Percentiles rank a stretch among this genome's conserved stretches.
Evolutionary conservation across 768 basidiomycete genomes (phyloP).

Genomic region (Rhizopogon rudus): DNA sequence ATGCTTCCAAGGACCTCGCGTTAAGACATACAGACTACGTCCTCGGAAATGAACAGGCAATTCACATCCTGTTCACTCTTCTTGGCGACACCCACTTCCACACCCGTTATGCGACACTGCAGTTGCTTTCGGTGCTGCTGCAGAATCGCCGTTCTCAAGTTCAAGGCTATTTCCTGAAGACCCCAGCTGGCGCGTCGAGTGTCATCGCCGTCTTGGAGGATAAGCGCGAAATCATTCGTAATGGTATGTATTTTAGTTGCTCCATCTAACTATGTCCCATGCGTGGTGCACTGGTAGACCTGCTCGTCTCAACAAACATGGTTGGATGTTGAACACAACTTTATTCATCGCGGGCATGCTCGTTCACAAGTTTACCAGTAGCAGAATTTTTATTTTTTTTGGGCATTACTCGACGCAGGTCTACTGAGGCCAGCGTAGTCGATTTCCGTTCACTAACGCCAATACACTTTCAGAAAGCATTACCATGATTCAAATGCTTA

Average conservation of each 20-base stretch:
- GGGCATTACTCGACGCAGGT: background rate
- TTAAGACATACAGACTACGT: constrained; percentile 81
- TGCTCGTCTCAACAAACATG: background rate
- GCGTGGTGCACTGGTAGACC: constrained; percentile 3
- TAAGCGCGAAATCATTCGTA: constrained; percentile 82
- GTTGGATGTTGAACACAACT: background rate
- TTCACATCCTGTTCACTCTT: constrained; percentile 73
- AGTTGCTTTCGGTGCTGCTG: constrained; percentile 74
- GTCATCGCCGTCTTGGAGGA: constrained; percentile 77
- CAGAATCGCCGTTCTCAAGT: constrained; percentile 77
- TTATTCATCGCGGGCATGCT: background rate
- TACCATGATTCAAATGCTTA: constrained; percentile 73
- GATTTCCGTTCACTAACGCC: background rate
- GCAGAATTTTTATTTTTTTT: background rate
- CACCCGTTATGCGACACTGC: constrained; percentile 77
- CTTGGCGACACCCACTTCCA: constrained; percentile 79
- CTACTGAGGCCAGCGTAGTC: background rate
- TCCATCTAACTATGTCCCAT: background rate
- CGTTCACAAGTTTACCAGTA: background rate
- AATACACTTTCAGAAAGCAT: constrained; percentile 60
- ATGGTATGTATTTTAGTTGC: constrained; percentile 48
- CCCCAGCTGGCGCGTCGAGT: constrained; percentile 70
- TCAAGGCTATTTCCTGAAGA: constrained; percentile 89
- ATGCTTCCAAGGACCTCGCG: constrained; percentile 58
- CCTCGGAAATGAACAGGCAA: constrained; percentile 63